phyloP scores from a whole-genome alignment of 169 alveolate species.

The Eimeria maxima region DNA sequence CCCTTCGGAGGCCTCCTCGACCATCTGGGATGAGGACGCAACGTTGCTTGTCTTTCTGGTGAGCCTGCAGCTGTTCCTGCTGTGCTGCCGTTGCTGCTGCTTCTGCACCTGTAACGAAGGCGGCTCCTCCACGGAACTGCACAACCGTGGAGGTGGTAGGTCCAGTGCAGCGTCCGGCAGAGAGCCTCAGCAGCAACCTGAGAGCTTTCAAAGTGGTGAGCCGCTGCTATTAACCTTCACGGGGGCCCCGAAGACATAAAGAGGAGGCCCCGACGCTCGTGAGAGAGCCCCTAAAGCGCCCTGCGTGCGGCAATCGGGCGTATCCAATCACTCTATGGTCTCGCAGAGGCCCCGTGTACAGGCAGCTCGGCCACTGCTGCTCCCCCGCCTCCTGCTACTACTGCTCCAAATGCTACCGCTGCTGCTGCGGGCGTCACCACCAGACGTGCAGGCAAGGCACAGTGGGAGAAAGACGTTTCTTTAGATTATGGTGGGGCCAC shows the following conservation, averaged over 20 bases:
- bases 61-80: slow-evolving; percentile 3
- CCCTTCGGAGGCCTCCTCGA: slow-evolving; percentile 72
- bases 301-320: slow-evolving; percentile 2
- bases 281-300: slow-evolving; percentile 5
- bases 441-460: slow-evolving; percentile 59
- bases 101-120: not conserved
- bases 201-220: not conserved
- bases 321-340: not conserved
- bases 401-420: not conserved
- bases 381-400: slow-evolving; percentile 18
- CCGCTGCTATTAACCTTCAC: not conserved
- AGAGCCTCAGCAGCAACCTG: not conserved
- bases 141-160: not conserved
- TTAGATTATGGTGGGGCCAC: slow-evolving; percentile 54
- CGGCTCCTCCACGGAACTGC: not conserved
- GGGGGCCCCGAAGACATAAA: slow-evolving; percentile 24
- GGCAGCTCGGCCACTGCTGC: slow-evolving; percentile 37
- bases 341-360: not conserved
- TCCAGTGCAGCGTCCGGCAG: not conserved
- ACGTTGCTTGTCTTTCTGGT: not conserved
- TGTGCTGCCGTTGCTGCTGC: slow-evolving; percentile 24
- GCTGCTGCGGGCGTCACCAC: slow-evolving; percentile 55
- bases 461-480: slow-evolving; percentile 44
- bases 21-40: not conserved
- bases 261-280: slow-evolving; percentile 9